Evolutionary conservation across 176 grass and related monocot genomes (phyloP).

Genomic region (Neostapfia colusana): DNA sequence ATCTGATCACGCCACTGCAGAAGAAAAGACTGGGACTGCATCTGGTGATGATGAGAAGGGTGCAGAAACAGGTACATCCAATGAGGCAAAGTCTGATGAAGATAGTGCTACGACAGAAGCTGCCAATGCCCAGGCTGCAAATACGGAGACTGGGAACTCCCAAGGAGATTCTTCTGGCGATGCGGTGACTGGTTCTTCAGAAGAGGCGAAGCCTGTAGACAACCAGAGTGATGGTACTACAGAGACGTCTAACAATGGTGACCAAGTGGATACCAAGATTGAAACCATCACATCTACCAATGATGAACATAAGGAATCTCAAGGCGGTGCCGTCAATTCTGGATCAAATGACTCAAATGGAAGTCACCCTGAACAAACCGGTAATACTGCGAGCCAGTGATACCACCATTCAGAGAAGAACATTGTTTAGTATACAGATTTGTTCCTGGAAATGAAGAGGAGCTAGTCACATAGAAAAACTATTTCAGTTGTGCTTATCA

Average conservation of each 20-base stretch:
- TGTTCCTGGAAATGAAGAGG: conserved; percentile 30
- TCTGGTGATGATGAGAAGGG: conserved; percentile 37
- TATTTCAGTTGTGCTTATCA: conserved; percentile 34
- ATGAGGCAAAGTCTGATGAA: conserved; percentile 26
- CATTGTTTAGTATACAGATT: conserved; percentile 35
- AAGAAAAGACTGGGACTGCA: conserved; percentile 27
- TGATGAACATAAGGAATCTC: conserved; percentile 21
- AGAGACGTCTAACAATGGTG: conserved; percentile 34
- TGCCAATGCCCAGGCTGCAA: conserved; percentile 20
- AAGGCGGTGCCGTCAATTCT: conserved; percentile 22
- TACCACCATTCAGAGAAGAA: conserved; percentile 12
- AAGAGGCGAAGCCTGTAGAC: conserved; percentile 36
- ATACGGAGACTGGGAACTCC: conserved; percentile 25
- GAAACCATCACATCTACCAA: conserved; percentile 38
- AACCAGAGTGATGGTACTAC: conserved; percentile 32
- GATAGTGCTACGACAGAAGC: conserved; percentile 23
- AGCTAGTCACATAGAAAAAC: conserved; percentile 38
- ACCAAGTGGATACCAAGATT: conserved; percentile 32
- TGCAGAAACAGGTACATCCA: conserved; percentile 13
- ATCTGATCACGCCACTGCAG: conserved; percentile 13
- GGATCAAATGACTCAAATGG: conserved; percentile 26
- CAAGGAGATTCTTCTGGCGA: conserved; percentile 35
- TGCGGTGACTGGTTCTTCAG: conserved; percentile 32
- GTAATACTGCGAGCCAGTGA: conserved; percentile 45
- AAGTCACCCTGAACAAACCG: conserved; percentile 35